A percentile compares a stretch with the other conserved stretches of the same genome.
Conservation (phyloP, 306 rosid genomes). For the Oxytropis ochrocephala region DNA sequence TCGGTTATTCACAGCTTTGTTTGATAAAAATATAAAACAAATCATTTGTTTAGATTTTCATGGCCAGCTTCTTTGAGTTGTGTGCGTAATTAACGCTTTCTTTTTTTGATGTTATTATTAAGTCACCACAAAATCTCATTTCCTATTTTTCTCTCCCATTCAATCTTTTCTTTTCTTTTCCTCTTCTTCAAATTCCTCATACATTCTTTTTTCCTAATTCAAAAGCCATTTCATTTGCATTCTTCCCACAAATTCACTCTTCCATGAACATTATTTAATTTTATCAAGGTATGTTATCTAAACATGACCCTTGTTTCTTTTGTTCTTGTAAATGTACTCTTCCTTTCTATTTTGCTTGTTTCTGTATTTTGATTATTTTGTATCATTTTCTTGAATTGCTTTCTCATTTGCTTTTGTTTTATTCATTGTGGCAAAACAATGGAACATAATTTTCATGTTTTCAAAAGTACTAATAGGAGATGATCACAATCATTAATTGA, state of each 20-base stretch:
- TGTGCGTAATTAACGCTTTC: constrained; percentile 21
- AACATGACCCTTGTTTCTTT: not conserved
- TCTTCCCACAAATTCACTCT: constrained; percentile 20
- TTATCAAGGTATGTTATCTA: constrained; percentile 45
- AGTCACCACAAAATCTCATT: not conserved
- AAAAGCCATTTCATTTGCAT: constrained; percentile 7
- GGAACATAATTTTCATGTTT: not conserved
- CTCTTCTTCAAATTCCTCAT: not conserved
- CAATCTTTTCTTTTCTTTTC: not conserved
- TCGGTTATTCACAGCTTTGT: not conserved
- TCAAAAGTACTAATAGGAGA: not conserved
- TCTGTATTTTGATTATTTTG: not conserved
- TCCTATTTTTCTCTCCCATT: constrained; percentile 14
- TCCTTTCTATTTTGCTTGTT: not conserved
- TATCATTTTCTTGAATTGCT: not conserved
- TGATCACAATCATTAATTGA: not conserved
- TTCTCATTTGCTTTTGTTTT: constrained; percentile 15
- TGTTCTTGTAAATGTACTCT: not conserved
- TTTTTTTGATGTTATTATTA: not conserved
- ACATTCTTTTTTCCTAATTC: not conserved
- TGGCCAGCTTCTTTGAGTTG: constrained; percentile 33
- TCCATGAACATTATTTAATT: constrained; percentile 28
- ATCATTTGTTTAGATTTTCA: constrained; percentile 17
- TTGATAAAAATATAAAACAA: constrained; percentile 16
- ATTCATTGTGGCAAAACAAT: not conserved